These are phyloP conservation scores for Thielaviopsis euricoi DNA, from an alignment of 2,329 filamentous ascomycete genomes.

Conservation along the genomic window DNA sequence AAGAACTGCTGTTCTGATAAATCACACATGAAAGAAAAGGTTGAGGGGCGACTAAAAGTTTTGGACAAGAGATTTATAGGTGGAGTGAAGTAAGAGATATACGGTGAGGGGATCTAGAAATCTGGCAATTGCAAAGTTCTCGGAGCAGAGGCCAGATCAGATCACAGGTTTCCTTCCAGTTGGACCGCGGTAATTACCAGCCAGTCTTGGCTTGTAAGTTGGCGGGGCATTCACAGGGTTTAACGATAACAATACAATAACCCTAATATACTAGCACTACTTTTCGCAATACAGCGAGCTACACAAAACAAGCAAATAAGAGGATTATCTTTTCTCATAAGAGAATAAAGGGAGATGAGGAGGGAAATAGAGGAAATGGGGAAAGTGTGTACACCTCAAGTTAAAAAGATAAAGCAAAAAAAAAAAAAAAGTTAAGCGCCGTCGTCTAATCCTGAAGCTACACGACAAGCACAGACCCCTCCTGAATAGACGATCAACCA, in stretches of 20 bases:
- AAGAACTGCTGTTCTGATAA: too few species aligned
- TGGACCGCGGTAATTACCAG: not conserved
- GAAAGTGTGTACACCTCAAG: too few species aligned
- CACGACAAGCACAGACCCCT: too few species aligned
- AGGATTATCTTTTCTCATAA: too few species aligned
- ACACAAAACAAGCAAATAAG: too few species aligned
- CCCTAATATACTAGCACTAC: not conserved
- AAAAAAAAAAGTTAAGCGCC: not conserved
- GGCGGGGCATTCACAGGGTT: not conserved
- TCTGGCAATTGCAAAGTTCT: not conserved
- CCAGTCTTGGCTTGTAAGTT: not conserved
- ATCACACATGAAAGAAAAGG: not conserved
- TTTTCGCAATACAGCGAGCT: too few species aligned
- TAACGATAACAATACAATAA: not conserved
- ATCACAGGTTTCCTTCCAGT: not conserved
- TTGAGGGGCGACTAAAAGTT: not conserved
- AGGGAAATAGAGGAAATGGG: too few species aligned
- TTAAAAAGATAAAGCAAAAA: too few species aligned
- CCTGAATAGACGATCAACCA: not conserved
- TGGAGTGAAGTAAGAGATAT: not conserved
- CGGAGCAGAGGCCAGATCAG: too few species aligned
- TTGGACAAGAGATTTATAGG: too few species aligned
- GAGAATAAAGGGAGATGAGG: too few species aligned
- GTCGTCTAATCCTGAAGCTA: not conserved
- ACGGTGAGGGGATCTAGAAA: not conserved